phyloP scores from a whole-genome alignment of 169 alveolate genomes.

The Plasmodium vivax region DNA sequence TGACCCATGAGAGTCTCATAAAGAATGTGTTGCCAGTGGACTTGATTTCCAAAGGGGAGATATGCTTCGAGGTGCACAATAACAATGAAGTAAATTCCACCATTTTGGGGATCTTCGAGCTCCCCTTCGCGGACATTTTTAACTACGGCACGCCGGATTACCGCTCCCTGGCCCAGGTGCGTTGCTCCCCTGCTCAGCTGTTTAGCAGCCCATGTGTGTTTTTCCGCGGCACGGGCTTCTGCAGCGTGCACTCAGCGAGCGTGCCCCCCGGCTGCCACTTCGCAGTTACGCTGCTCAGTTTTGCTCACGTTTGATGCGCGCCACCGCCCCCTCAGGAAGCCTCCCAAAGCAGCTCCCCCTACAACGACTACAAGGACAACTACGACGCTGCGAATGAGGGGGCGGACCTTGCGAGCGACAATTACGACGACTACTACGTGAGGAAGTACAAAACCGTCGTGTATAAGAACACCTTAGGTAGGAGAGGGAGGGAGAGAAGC shows the following conservation, averaged over 20 bases:
- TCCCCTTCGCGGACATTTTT: slow-evolving; percentile 81
- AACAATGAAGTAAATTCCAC: slow-evolving; percentile 85
- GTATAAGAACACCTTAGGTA: slow-evolving; percentile 73
- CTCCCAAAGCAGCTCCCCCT: slow-evolving; percentile 38
- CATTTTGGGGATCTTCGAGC: slow-evolving; percentile 86
- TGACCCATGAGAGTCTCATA: slow-evolving; percentile 82
- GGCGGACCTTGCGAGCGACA: neutral
- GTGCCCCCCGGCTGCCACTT: neutral
- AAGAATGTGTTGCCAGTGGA: slow-evolving; percentile 87
- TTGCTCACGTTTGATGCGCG: slow-evolving; percentile 20
- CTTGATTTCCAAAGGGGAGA: slow-evolving; percentile 88
- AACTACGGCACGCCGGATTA: slow-evolving; percentile 79
- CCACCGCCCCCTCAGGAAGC: slow-evolving; percentile 55
- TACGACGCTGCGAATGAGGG: slow-evolving; percentile 3
- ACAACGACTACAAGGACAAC: slow-evolving; percentile 50
- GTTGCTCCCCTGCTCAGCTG: neutral
- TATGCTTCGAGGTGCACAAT: slow-evolving; percentile 89
- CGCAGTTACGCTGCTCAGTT: neutral
- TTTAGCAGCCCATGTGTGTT: neutral
- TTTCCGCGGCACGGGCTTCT: neutral
- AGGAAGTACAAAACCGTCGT: slow-evolving; percentile 61
- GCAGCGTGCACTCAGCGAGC: neutral
- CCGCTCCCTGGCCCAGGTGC: slow-evolving; percentile 72
- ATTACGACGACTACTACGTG: slow-evolving; percentile 51
- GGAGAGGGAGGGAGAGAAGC: neutral